Conservation (phyloP, 768 basidiomycete genomes). For the Mycena floridula region DNA sequence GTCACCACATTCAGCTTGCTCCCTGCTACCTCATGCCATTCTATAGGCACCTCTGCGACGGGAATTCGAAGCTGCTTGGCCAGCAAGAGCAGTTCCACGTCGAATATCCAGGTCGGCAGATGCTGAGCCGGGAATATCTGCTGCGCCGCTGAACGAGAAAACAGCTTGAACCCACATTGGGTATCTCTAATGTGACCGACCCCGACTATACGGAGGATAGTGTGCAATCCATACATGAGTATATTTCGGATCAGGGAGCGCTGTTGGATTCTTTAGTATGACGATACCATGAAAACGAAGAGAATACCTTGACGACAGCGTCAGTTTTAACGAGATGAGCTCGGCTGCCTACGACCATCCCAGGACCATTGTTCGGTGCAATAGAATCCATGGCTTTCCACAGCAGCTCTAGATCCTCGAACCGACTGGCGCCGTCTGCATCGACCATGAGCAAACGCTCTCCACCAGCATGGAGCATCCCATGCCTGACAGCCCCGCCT, state of each 20-base stretch:
- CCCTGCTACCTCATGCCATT: constrained; percentile 91
- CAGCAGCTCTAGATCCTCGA: constrained; percentile 76
- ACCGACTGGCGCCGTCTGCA: constrained; percentile 89
- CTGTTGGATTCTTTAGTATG: no score
- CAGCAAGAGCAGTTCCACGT: constrained; percentile 86
- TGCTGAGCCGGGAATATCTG: constrained; percentile 85
- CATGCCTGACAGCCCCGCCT: constrained; percentile 89
- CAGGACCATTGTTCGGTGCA: constrained; percentile 39
- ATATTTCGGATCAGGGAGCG: constrained; percentile 85
- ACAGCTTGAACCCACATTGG: constrained; percentile 97
- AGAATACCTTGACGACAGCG: constrained; percentile 83
- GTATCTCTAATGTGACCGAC: constrained; percentile 91
- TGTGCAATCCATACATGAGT: constrained; percentile 92
- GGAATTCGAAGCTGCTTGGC: constrained; percentile 77
- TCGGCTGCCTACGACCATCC: constrained; percentile 80
- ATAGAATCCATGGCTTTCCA: constrained; percentile 70
- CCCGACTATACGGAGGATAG: constrained; percentile 82
- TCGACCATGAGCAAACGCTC: constrained; percentile 83
- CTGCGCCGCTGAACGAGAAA: constrained; percentile 75
- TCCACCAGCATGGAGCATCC: constrained; percentile 80
- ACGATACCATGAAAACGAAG: no score
- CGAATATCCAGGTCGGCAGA: constrained; percentile 92
- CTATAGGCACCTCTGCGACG: constrained; percentile 79
- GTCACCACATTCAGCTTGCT: constrained; percentile 85
- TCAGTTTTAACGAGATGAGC: constrained; percentile 91